Evolutionary conservation across 257 asterid genomes (phyloP), one percentile per base, ranked within the genome.

Genomic region (Jacaranda copaia): DNA sequence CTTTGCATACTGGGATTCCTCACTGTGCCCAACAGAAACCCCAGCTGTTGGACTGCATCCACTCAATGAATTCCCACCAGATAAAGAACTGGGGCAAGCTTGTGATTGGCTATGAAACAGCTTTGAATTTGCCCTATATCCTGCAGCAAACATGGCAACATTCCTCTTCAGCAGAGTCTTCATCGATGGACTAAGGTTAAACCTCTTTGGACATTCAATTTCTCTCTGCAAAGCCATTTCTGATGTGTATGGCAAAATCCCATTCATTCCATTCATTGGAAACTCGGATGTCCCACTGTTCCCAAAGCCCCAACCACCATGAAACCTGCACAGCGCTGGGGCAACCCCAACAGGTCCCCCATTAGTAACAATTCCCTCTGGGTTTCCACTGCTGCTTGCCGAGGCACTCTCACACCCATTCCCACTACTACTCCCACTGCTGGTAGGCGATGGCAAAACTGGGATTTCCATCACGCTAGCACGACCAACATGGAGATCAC

Each of bases 391-490:
- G 48, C 84, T 76, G 78, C 73, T 70, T 8, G 77, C 80, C 0
- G 83, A 66, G 45, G 81, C 84, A 72, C 81, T 79, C 82, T 73
- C 84, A 35, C 82, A 69, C 32, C 76, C 89, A 79, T 39, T 80
- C 36, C 53, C 79, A 20, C 70, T 72, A 6, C 70, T 83, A 82
- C 53, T 75, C 15, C 77, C 83, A 79, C 70, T 66, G 56, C 83
- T 87, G 57, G 55, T 73, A n/a, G 87, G 82, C 3, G 88, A 86
- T 10, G 92, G 91, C 66, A 83, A 71, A 66, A 85, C 87, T 0
- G 99, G 99, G 32, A 93, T 75, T 15, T 95, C 99, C 94, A 93
- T 88, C 79, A 86, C 89, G 15, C 97, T 93, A n/a, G 98, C 98
- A 16, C 96, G 87, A 43, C 93, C 97, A 7, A 91, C 92, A 53